Evolutionary conservation across 176 grass and related monocot species (phyloP).

Genomic region (Typha latifolia): DNA sequence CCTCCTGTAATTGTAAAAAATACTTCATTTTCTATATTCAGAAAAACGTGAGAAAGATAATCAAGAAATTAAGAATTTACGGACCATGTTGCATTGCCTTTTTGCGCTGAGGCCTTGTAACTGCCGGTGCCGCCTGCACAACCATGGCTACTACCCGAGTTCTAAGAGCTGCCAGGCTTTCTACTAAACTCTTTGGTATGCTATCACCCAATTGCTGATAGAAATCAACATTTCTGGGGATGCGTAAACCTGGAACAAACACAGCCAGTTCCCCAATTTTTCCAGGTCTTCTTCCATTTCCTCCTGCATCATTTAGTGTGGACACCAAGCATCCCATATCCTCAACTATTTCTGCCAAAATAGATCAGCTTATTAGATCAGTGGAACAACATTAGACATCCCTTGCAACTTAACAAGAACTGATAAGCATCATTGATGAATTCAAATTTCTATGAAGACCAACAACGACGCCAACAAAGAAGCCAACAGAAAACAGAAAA

Average conservation of each 20-base stretch:
- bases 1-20: constrained; percentile 8
- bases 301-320: constrained; percentile 2
- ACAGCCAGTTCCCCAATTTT: constrained; percentile 15
- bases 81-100: constrained; percentile 12
- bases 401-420: too few relatives aligned
- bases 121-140: constrained; percentile 14
- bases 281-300: constrained; percentile 6
- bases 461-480: background rate
- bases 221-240: constrained; percentile 13
- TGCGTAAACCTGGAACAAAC: constrained; percentile 22
- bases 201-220: constrained; percentile 6
- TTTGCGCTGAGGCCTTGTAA: constrained; percentile 10
- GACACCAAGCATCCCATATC: constrained; percentile 20
- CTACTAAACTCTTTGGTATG: constrained; percentile 12
- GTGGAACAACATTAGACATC: background rate
- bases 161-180: constrained; percentile 18
- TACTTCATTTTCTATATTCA: background rate
- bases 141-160: constrained; percentile 17
- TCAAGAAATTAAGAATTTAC: background rate
- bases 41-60: background rate
- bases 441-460: background rate
- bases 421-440: background rate
- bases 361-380: background rate
- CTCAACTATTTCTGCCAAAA: background rate
- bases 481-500: background rate